Evolutionary conservation across 345 rosid species (phyloP), one percentile per base, ranked within the genome.

Genomic region (Leavenworthia alabamica): DNA sequence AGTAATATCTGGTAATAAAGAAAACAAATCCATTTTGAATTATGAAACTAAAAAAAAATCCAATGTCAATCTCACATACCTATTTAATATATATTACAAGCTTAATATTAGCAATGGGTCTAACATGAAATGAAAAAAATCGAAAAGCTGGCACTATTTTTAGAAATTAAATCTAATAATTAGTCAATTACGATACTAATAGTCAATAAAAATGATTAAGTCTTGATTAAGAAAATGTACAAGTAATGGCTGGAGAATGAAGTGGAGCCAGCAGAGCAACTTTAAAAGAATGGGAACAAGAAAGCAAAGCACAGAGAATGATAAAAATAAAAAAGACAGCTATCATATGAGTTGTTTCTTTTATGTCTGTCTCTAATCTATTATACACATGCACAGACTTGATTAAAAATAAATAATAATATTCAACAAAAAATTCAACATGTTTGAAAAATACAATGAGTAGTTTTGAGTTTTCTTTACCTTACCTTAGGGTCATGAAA

Each of bases 221-320:
- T 40, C 12, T 4, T 35, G 9, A 23, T 26, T 26, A 32, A 35
- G 37, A 61, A 61, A 6, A 29, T 31, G 20, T 1, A 12, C 0
- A 47, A 47, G 24, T 8, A 46, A 47, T 35, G 56, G 45, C 11
- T 47, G 26, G 55, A 61, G 52, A 64, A 53, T 4, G 54, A 1
- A 32, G 58, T 43, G 54, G 62, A 65, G 70, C 77, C 85, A 80
- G 62, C 66, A 71, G 78, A 76, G 63, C 51, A 60, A 56, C 51
- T 68, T 52, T 62, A 6, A 14, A 64, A 12, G 57, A 57, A 68
- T 63, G 48, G 52, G 60, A 64, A 64, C 64, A 60, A 53, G 68
- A 64, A 60, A 58, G 58, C 22, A 64, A 60, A 58, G 58, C 22
- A 35, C 20, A 61, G 3, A 44, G 19, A 61, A 50, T 62, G 64